Conservation (phyloP, 108 stramenopile genomes). For the Schizochytrium sp. region DNA sequence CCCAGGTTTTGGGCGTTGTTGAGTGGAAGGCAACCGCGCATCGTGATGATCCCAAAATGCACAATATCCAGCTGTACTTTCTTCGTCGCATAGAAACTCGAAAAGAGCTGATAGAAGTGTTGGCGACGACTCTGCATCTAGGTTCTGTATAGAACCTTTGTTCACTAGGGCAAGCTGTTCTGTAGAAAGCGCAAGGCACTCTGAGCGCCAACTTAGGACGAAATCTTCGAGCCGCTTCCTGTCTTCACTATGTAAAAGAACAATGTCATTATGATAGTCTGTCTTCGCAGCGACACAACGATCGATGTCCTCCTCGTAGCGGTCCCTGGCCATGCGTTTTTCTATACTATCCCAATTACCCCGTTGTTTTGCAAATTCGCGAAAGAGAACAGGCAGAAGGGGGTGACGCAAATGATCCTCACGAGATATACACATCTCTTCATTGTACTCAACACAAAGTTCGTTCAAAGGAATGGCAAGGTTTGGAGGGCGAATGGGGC, state of each 20-base stretch:
- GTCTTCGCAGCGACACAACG: conserved; percentile 3
- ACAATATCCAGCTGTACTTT: not conserved
- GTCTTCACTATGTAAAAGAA: conserved; percentile 21
- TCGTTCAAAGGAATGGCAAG: not conserved
- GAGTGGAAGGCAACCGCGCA: not conserved
- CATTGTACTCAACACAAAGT: not conserved
- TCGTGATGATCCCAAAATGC: conserved; percentile 27
- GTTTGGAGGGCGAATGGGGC: not conserved
- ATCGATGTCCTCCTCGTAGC: not conserved
- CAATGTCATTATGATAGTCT: not conserved
- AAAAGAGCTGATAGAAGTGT: not conserved
- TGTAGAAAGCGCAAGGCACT: not conserved
- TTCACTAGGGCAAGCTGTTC: not conserved
- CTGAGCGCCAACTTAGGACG: not conserved
- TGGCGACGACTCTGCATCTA: not conserved
- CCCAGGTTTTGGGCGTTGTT: conserved; percentile 46
- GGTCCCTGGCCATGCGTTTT: not conserved
- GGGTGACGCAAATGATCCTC: not conserved
- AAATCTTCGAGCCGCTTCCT: not conserved
- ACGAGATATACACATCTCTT: not conserved
- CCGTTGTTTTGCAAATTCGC: not conserved
- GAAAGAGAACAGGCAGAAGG: conserved; percentile 30
- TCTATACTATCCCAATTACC: not conserved
- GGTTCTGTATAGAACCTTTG: not conserved
- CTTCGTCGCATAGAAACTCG: conserved; percentile 22